phyloP scores from a whole-genome alignment of 192 early-diverging fungal genomes.

The Paraglomus occultum region DNA sequence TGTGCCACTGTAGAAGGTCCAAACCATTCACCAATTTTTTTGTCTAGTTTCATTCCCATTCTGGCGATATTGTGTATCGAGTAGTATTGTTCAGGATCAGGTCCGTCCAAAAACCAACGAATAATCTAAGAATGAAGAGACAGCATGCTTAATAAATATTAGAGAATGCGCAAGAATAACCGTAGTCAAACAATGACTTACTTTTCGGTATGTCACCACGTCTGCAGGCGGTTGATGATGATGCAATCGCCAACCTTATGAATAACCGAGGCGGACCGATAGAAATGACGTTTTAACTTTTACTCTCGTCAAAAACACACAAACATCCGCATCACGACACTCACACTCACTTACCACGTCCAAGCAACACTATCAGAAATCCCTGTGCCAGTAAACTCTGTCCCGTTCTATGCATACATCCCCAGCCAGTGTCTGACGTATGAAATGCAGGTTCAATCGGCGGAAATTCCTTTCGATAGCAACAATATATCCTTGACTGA shows the following conservation, averaged over 20 bases:
- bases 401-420: constrained; percentile 47
- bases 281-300: too few relatives aligned
- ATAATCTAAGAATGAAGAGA: constrained; percentile 20
- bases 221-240: constrained; percentile 13
- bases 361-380: constrained; percentile 38
- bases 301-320: neutral
- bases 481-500: constrained; percentile 41
- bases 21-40: constrained; percentile 47
- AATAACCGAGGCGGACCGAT: neutral
- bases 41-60: constrained; percentile 36
- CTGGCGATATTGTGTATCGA: constrained; percentile 45
- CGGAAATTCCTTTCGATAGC: constrained; percentile 41
- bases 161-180: neutral
- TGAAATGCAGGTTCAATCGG: constrained; percentile 43
- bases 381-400: constrained; percentile 45
- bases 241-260: constrained; percentile 35
- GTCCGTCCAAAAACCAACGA: constrained; percentile 43
- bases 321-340: neutral
- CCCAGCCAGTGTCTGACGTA: constrained; percentile 46
- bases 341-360: constrained; percentile 33
- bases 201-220: constrained; percentile 28
- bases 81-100: constrained; percentile 42
- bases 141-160: neutral
- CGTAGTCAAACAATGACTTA: neutral
- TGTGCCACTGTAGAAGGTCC: constrained; percentile 43